These are phyloP conservation scores for Pseudozyma pruni DNA, from an alignment of 1,284 basidiomycete genomes.

Conservation along the genomic window DNA sequence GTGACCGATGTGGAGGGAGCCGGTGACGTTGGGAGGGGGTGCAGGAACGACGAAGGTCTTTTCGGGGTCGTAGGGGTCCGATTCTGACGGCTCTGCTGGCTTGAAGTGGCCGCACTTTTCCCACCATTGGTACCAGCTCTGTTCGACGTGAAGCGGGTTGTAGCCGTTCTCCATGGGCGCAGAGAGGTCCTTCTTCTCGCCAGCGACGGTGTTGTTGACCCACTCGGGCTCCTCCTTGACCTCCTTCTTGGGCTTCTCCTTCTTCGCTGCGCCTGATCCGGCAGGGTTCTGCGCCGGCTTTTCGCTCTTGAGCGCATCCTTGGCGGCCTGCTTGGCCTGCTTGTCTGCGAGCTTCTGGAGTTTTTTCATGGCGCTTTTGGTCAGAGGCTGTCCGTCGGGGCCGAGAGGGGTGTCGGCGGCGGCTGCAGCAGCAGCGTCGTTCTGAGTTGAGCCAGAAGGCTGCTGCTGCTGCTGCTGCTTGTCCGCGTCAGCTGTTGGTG, in stretches of 20 bases:
- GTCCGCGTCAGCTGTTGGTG: constrained; percentile 19
- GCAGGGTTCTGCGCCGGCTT: constrained; percentile 40
- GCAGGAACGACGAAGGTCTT: constrained; percentile 84
- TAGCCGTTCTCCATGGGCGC: constrained; percentile 89
- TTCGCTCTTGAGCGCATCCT: constrained; percentile 62
- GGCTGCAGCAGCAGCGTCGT: constrained; percentile 15
- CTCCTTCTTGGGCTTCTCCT: constrained; percentile 66
- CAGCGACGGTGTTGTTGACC: constrained; percentile 61
- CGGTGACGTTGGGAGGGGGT: constrained; percentile 99
- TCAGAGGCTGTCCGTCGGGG: constrained; percentile 51
- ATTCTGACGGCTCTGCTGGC: constrained; percentile 71
- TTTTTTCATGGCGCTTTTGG: constrained; percentile 62
- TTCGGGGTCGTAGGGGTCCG: constrained; percentile 63
- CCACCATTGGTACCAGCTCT: constrained; percentile 99
- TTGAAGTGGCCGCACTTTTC: constrained; percentile 87
- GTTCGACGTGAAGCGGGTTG: constrained; percentile 93
- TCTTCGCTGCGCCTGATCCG: constrained; percentile 52
- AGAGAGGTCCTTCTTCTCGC: constrained; percentile 74
- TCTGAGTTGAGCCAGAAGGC: constrained; percentile 15
- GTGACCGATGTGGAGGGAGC: constrained; percentile 95
- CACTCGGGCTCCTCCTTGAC: constrained; percentile 62
- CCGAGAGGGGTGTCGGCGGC: constrained; percentile 37
- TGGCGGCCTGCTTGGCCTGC: constrained; percentile 59
- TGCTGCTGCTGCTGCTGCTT: constrained; percentile 26
- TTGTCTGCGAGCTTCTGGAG: constrained; percentile 62